phyloP scores from a whole-genome alignment of 208 protist species.

The Herpetomonas samuelpessoai region DNA sequence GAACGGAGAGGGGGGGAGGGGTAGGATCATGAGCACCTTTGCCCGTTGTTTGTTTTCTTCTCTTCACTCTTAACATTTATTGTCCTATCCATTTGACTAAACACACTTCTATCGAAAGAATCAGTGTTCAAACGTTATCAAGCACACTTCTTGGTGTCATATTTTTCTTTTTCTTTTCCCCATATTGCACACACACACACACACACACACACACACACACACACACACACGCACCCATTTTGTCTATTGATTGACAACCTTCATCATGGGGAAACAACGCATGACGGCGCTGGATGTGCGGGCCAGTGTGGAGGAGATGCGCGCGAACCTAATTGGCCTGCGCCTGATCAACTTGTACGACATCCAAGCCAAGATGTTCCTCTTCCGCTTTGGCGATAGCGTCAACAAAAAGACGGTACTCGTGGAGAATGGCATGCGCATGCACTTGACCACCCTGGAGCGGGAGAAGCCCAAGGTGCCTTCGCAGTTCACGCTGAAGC shows the following conservation, averaged over 20 bases:
- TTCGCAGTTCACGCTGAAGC: constrained; percentile 90
- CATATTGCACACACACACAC: constrained; percentile 11
- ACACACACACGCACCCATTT: background rate
- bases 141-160: too few species aligned
- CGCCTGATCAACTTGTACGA: constrained; percentile 96
- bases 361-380: constrained; percentile 88
- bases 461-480: constrained; percentile 92
- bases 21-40: too few species aligned
- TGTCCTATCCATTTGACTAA: too few species aligned
- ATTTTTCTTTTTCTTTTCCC: too few species aligned
- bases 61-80: too few species aligned
- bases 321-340: constrained; percentile 73
- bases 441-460: constrained; percentile 91
- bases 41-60: too few species aligned
- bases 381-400: constrained; percentile 93
- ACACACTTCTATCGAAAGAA: too few species aligned
- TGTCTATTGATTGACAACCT: background rate
- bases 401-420: constrained; percentile 90
- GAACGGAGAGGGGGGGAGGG: too few species aligned
- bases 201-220: constrained; percentile 7
- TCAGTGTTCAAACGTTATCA: too few species aligned
- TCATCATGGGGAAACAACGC: constrained; percentile 84
- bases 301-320: constrained; percentile 88
- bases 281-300: constrained; percentile 93
- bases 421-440: constrained; percentile 91